Evolutionary conservation across 495 filamentous ascomycete species (phyloP), one percentile per base, ranked within the genome.

Genomic region (Talaromyces trachyspermus): DNA sequence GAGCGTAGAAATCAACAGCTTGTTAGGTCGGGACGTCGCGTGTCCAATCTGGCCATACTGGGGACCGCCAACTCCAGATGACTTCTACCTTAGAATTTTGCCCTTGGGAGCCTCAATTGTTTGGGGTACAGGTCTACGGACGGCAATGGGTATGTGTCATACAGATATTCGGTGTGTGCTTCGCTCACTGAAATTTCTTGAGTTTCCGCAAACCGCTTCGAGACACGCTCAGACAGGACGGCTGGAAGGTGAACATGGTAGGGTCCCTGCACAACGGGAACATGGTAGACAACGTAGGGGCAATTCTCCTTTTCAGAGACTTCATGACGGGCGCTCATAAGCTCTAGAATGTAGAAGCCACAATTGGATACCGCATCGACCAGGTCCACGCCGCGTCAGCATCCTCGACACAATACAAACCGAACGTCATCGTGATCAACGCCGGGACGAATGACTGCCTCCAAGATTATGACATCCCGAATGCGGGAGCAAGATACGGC

Each of bases 41-140:
- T n/a, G n/a, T n/a, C n/a, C n/a, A n/a, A n/a, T n/a, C n/a, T n/a
- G n/a, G n/a, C n/a, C n/a, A n/a, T n/a, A n/a, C n/a, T n/a, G n/a
- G n/a, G n/a, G n/a, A n/a, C n/a, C n/a, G n/a, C n/a, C n/a, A n/a
- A n/a, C n/a, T n/a, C n/a, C n/a, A n/a, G n/a, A n/a, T n/a, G 29
- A 6, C 15, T 39, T 19, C 20, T 39, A 39, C 36, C 14, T 17
- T 10, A 32, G 29, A 32, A 32, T 32, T 2, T 32, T 80, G 59
- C 72, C 76, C 23, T 63, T 80, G 17, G 78, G 78, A 22, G 77
- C 76, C 11, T 81, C 77, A 0, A 78, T 82, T 50, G 79, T 76
- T 5, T 62, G 65, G 30, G 78, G 78, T 19, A 71, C 68, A 30
- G 58, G 57, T 76, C 71, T 2, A 66, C 58, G 2, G 71, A 74